Conservation (phyloP, 371 early-diverging fungal genomes). For the Coemansia sp. region DNA sequence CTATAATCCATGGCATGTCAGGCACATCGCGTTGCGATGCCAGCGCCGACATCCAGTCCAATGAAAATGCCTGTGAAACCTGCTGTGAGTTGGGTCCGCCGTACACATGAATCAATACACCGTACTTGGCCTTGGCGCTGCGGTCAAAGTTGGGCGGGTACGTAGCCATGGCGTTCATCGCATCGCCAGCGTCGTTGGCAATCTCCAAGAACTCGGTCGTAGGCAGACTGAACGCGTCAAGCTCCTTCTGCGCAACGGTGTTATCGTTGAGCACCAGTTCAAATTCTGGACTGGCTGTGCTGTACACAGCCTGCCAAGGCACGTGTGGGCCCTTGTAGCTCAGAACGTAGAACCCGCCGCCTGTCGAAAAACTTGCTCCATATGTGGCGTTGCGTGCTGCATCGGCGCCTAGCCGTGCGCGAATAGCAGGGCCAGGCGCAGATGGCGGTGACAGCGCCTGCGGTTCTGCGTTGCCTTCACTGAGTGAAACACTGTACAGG, state of each 20-base stretch:
- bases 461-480: conserved; percentile 40
- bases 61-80: conserved; percentile 66
- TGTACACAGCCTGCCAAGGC: conserved; percentile 74
- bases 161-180: conserved; percentile 78
- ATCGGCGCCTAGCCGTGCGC: conserved; percentile 13
- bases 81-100: conserved; percentile 92
- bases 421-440: conserved; percentile 18
- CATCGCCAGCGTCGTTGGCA: conserved; percentile 59
- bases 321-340: conserved; percentile 84
- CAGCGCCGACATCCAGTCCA: conserved; percentile 72
- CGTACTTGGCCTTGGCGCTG: conserved; percentile 63
- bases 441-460: conserved; percentile 53
- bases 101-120: conserved; percentile 87
- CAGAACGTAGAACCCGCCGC: conserved; percentile 70
- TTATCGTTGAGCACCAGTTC: conserved; percentile 62
- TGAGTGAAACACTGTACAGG: conserved; percentile 64
- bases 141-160: conserved; percentile 82
- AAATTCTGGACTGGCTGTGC: conserved; percentile 56
- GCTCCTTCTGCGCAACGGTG: conserved; percentile 45
- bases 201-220: conserved; percentile 58
- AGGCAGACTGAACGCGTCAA: conserved; percentile 62
- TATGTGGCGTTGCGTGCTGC: conserved; percentile 63
- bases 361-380: conserved; percentile 70
- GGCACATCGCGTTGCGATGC: conserved; percentile 56
- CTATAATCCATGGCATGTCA: conserved; percentile 64